Conservation (phyloP, 768 basidiomycete species). For the Crucibulum laeve region DNA sequence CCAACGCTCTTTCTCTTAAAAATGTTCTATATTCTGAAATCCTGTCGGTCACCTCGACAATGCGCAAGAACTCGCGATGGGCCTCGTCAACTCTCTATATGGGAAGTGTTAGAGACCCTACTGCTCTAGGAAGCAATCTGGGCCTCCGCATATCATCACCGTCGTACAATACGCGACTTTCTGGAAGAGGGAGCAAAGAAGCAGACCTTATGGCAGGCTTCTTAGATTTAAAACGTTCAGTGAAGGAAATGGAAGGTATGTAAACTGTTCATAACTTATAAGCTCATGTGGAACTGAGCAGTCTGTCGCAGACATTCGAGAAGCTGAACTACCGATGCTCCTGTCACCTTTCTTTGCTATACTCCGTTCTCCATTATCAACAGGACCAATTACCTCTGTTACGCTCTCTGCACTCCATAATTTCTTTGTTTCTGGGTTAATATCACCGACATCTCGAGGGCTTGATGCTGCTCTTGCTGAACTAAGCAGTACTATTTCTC, state of each 20-base stretch:
- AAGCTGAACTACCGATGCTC: constrained; percentile 55
- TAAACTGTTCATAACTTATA: constrained; percentile 10
- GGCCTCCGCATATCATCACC: constrained; percentile 64
- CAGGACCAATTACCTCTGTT: constrained; percentile 95
- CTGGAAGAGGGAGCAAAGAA: constrained; percentile 58
- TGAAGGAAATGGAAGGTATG: constrained; percentile 68
- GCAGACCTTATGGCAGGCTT: constrained; percentile 89
- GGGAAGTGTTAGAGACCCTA: constrained; percentile 58
- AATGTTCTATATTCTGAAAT: constrained; percentile 90
- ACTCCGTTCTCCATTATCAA: constrained; percentile 90
- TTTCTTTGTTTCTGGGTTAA: constrained; percentile 78
- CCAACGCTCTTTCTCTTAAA: constrained; percentile 42
- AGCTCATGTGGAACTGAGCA: background rate
- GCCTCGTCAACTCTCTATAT: constrained; percentile 67
- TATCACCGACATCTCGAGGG: constrained; percentile 49
- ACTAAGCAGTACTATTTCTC: constrained; percentile 85
- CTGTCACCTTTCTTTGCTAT: constrained; percentile 90
- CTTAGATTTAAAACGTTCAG: constrained; percentile 71
- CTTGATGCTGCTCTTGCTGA: constrained; percentile 71
- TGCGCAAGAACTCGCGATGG: constrained; percentile 99
- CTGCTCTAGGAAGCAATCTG: constrained; percentile 67
- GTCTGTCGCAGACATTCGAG: constrained; percentile 50
- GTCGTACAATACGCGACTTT: constrained; percentile 32
- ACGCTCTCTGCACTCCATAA: constrained; percentile 85
- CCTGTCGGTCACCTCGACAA: constrained; percentile 83